Evolutionary conservation across 768 basidiomycete species (phyloP).

Genomic region (Boletales sp.): DNA sequence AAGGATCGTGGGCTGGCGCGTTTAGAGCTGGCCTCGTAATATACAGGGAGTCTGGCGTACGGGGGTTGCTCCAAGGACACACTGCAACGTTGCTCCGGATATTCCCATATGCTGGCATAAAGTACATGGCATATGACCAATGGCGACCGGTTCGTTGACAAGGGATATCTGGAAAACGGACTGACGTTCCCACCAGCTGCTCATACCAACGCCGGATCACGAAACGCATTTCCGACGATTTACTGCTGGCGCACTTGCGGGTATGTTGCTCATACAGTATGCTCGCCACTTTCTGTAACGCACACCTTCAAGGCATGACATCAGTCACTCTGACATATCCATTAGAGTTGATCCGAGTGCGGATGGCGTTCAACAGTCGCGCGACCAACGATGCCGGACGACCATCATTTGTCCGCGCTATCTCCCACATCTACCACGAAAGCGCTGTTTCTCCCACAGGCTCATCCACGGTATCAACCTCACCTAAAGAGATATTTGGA

Average conservation of each 20-base stretch:
- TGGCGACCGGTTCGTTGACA: constrained; percentile 59
- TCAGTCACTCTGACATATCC: constrained; percentile 95
- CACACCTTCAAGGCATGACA: constrained; percentile 55
- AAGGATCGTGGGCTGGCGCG: constrained; percentile 87
- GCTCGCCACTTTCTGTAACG: background rate
- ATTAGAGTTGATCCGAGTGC: constrained; percentile 90
- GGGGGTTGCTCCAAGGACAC: constrained; percentile 93
- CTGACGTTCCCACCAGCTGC: constrained; percentile 42
- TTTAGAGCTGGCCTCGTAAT: constrained; percentile 74
- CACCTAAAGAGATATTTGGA: constrained; percentile 40
- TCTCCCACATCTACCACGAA: constrained; percentile 71
- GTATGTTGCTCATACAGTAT: constrained; percentile 38
- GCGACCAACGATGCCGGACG: constrained; percentile 27
- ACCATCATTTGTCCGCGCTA: constrained; percentile 53
- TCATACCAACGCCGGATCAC: constrained; percentile 79
- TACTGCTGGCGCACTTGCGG: constrained; percentile 82
- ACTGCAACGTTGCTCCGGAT: constrained; percentile 91
- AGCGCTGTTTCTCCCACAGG: constrained; percentile 31
- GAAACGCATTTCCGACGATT: constrained; percentile 83
- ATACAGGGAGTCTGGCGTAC: constrained; percentile 58
- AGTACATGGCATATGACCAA: constrained; percentile 95
- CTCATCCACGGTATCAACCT: constrained; percentile 10
- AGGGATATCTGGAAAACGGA: background rate
- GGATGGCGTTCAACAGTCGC: constrained; percentile 70
- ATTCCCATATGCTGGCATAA: constrained; percentile 96